Percentiles rank a stretch among this genome's conserved stretches.
Evolutionary conservation across 139 green algal genomes (phyloP).

Genomic region (Mesostigma viride): DNA sequence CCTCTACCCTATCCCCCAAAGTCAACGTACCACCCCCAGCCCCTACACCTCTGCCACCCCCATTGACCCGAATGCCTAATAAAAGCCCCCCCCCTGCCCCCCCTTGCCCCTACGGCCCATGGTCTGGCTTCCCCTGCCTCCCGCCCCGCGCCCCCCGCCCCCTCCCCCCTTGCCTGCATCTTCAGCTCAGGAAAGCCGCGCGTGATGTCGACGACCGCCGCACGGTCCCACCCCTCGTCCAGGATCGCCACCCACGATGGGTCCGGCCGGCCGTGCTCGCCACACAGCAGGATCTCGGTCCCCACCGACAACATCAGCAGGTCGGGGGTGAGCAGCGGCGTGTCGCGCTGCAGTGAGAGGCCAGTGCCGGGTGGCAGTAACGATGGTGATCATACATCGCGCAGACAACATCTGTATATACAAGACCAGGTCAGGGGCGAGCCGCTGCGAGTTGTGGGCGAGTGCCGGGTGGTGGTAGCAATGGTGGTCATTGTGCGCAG

Average conservation of each 20-base stretch:
- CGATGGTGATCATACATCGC: not conserved
- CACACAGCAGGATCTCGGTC: conserved; percentile 59
- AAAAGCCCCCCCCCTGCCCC: too few species aligned
- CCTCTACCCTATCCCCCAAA: too few species aligned
- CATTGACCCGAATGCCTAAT: too few species aligned
- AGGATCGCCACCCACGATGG: conserved; percentile 45
- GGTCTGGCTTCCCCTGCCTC: too few species aligned
- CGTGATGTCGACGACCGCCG: conserved; percentile 23
- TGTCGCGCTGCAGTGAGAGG: conserved; percentile 42
- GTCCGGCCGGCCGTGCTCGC: conserved; percentile 35
- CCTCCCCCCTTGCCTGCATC: conserved; percentile 35
- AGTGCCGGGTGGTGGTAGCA: not conserved
- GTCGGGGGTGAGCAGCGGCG: conserved; percentile 55
- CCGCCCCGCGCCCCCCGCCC: too few species aligned
- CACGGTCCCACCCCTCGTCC: conserved; percentile 46
- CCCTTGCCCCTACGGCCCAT: too few species aligned
- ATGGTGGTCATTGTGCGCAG: not conserved
- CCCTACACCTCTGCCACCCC: too few species aligned
- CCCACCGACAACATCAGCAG: conserved; percentile 51
- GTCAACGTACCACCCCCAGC: too few species aligned
- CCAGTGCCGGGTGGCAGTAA: not conserved
- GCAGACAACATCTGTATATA: not conserved
- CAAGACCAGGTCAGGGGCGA: conserved; percentile 21
- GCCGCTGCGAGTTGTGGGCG: not conserved
- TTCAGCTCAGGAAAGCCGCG: conserved; percentile 38